Conservation (phyloP, 2,329 filamentous ascomycete genomes). For the Coniochaeta hoffmannii region DNA sequence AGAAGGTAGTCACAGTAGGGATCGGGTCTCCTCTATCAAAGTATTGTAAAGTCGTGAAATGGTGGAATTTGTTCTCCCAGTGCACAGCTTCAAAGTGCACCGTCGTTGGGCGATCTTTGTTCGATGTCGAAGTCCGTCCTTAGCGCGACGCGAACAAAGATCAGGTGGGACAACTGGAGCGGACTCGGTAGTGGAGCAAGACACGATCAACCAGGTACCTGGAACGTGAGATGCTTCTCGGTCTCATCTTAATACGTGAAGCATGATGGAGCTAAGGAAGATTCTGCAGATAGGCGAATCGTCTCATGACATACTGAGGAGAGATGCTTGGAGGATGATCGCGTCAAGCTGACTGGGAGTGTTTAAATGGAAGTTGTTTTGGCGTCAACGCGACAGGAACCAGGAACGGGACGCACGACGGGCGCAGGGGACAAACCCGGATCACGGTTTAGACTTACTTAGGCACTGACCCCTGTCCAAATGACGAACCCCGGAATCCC, state of each 20-base stretch:
- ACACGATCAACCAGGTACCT: not conserved
- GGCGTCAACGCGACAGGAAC: not conserved
- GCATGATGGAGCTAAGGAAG: not conserved
- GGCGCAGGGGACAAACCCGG: not conserved
- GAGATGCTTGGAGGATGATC: not conserved
- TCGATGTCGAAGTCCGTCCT: not conserved
- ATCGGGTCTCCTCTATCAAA: no score
- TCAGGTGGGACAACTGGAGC: not conserved
- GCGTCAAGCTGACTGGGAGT: not conserved
- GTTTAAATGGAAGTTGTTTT: not conserved
- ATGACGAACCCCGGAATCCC: not conserved
- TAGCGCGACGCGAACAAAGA: slow-evolving; percentile 1
- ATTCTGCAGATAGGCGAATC: not conserved
- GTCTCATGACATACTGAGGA: not conserved
- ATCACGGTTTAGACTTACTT: not conserved
- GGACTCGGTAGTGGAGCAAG: not conserved
- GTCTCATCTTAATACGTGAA: not conserved
- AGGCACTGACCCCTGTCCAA: not conserved
- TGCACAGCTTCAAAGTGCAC: not conserved
- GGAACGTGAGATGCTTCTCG: not conserved
- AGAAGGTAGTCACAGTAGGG: no score
- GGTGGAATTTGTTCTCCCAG: no score
- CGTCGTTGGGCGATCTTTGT: not conserved
- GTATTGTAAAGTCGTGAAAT: not conserved
- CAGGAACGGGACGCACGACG: not conserved